Evolutionary conservation across 345 rosid genomes (phyloP), one percentile per base, ranked within the genome.

Genomic region (Citrus reticulata): DNA sequence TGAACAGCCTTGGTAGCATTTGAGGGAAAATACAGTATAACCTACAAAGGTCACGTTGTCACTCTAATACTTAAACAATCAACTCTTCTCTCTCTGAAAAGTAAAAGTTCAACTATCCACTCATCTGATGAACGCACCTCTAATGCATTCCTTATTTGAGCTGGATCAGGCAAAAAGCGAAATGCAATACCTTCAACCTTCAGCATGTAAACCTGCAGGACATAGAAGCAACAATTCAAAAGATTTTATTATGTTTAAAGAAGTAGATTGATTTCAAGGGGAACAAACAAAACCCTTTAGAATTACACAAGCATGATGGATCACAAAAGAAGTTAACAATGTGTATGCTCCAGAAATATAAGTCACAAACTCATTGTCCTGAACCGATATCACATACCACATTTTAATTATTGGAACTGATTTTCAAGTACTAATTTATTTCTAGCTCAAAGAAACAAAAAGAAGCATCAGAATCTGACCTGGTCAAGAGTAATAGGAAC

Each of bases 181-280:
- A 95, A 95, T 9, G 98, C 93, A 84, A 95, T 92, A 70, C 99
- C 98, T 81, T 93, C 98, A 17, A 93, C 97, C 88, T 95, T 95
- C 84, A 93, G 77, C 88, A 88, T 85, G 85, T 91, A 95, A 9
- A 93, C 95, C 98, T 93, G 85, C 16, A 69, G 79, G 34, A 73
- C 60, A 24, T 40, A 75, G 59, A 78, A 51, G 30, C 20, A 70
- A 70, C 74, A 81, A 58, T 37, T 11, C 74, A 81, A 68, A 16
- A 58, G 4, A 22, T 17, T 27, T 63, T 35, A 65, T 49, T 34
- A 58, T 58, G 49, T 54, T 75, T 1, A 37, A 60, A 73, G 25
- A 8, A 37, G 32, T 9, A 59, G 39, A 58, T 9, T n/a, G 30
- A 11, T 22, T 22, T 16, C 54, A 58, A 72, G 6, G 20, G 57